Evolutionary conservation across 2,329 filamentous ascomycete genomes (phyloP), one percentile per base, ranked within the genome.

Genomic region (Ceratocystis harringtonii): DNA sequence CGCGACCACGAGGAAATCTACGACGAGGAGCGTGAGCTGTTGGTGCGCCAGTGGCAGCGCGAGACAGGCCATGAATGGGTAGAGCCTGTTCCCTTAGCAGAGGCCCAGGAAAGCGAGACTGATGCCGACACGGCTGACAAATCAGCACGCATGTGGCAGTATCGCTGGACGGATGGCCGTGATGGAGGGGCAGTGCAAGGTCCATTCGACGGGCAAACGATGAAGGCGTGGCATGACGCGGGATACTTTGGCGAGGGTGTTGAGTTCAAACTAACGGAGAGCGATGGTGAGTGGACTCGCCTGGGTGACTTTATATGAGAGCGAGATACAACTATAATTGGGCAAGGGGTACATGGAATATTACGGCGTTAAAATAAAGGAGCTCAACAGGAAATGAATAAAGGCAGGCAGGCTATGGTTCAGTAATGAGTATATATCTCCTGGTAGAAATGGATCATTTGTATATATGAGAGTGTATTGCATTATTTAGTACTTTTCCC

Each of bases 211-310:
- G 83, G 81, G 6, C 74, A 80, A 4, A 92, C 87, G 45, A 97
- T 99, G 94, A 84, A 85, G 71, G 88, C 89, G 1, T 99, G 94
- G 94, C 85, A 88, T 70, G 85, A 89, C 68, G 90, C 90, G 28
- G 94, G 94, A 2, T 97, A 97, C 73, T 99, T 99, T 75, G 88
- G 86, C 12, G 87, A 94, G 69, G 90, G 89, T 0, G 90, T 96
- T 28, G 92, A 92, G 73, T 92, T 92, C 71, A 81, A 85, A 69
- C 78, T 76, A 68, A 81, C 77, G 5, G 83, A 81, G 10, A 78
- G 80, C 58, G 80, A 81, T 28, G 78, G 75, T 25, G 74, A 74
- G 10, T 88, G 85, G 85, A 79, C 72, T 66, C 75, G 75, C 63
- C 73, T 77, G 17, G 78, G 76, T 48, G 73, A 73, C 62, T 86